These are phyloP conservation scores for Penicillium sp. DNA, from an alignment of 2,329 filamentous ascomycete genomes.

Conservation along the genomic window DNA sequence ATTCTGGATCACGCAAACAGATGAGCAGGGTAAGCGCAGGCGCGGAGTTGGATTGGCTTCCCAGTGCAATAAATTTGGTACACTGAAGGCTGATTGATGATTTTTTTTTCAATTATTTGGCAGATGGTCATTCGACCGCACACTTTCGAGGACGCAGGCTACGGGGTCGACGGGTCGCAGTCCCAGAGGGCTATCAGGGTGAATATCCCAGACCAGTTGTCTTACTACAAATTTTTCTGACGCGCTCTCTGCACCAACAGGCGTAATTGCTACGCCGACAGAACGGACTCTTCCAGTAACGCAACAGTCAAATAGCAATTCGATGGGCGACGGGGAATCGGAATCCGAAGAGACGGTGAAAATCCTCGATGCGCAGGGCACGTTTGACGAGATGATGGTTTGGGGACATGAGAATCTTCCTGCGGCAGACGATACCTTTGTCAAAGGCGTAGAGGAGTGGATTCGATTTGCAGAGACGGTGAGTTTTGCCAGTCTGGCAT, in stretches of 20 bases:
- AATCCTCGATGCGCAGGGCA: conserved; percentile 56
- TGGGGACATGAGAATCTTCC: conserved; percentile 73
- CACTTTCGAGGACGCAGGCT: conserved; percentile 80
- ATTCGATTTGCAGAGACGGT: conserved; percentile 65
- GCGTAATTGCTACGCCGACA: conserved; percentile 53
- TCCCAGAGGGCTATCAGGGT: conserved; percentile 68
- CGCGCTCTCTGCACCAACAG: conserved; percentile 29
- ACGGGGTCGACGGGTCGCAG: conserved; percentile 56
- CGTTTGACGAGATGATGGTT: conserved; percentile 70
- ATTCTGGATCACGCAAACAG: conserved; percentile 62
- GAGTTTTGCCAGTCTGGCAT: conserved; percentile 22
- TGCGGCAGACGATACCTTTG: conserved; percentile 62
- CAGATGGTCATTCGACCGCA: conserved; percentile 43
- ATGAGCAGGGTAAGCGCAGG: conserved; percentile 35
- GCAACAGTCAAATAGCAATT: conserved; percentile 34
- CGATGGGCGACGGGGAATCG: conserved; percentile 41
- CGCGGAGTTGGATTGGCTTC: background rate
- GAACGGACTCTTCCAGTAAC: conserved; percentile 28
- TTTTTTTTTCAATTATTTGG: background rate
- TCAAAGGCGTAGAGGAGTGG: conserved; percentile 76
- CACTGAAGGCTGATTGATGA: background rate
- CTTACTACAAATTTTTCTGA: background rate
- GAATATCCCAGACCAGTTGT: conserved; percentile 1
- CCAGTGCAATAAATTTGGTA: no score
- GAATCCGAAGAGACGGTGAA: conserved; percentile 47